These are phyloP conservation scores for Citrus sinensis DNA, from an alignment of 345 rosid species.

Conservation along the genomic window DNA sequence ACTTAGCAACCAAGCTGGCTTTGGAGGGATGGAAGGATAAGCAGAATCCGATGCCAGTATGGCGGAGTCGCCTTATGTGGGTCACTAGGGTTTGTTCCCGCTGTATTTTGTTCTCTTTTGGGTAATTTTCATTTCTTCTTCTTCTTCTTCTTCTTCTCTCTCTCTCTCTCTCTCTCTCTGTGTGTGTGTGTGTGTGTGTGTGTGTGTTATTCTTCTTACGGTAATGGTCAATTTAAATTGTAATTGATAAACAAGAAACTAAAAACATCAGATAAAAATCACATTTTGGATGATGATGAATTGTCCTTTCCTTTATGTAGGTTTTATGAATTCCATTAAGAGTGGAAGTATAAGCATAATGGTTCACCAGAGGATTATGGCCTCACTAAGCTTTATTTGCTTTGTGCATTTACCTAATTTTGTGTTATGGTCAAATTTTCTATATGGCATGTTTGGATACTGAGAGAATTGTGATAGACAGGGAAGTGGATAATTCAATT, in stretches of 20 bases:
- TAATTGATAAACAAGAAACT: not conserved
- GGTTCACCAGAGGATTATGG: not conserved
- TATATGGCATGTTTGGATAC: not conserved
- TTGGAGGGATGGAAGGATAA: conserved; percentile 81
- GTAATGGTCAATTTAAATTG: not conserved
- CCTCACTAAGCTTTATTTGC: not conserved
- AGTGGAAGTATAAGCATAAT: not conserved
- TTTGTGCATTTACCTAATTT: not conserved
- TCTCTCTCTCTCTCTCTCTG: no score
- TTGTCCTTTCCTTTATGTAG: not conserved
- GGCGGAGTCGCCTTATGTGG: conserved; percentile 92
- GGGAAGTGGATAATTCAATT: not conserved
- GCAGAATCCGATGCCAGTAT: conserved; percentile 81
- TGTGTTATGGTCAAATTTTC: not conserved
- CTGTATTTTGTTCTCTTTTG: conserved; percentile 83
- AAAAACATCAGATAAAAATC: not conserved
- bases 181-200: no score
- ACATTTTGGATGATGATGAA: not conserved
- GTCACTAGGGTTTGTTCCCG: conserved; percentile 74
- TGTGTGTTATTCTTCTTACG: not conserved
- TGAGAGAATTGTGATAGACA: not conserved
- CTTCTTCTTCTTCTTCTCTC: not conserved
- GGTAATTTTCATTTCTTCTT: conserved; percentile 38
- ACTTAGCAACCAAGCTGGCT: conserved; percentile 68
- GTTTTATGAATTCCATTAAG: not conserved